Conservation (phyloP, 345 rosid species). For the Salix purpurea region DNA sequence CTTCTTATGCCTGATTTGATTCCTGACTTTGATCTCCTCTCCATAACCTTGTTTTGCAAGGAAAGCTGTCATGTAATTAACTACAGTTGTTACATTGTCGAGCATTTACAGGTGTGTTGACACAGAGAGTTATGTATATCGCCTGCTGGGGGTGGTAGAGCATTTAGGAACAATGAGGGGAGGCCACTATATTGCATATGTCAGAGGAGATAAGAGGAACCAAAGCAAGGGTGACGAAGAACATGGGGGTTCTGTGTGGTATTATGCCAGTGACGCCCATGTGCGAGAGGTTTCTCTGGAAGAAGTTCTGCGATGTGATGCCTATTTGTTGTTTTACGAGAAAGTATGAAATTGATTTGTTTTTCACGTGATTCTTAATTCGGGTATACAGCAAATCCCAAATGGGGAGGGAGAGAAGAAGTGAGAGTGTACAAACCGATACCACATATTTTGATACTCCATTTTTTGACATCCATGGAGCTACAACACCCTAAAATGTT, state of each 20-base stretch:
- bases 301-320: constrained; percentile 75
- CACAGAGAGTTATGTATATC: constrained; percentile 40
- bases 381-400: constrained; percentile 23
- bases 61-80: neutral
- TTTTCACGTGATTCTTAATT: neutral
- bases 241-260: constrained; percentile 51
- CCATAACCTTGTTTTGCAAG: neutral
- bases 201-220: constrained; percentile 49
- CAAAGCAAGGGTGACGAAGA: constrained; percentile 28
- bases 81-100: neutral
- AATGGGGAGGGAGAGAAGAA: constrained; percentile 11
- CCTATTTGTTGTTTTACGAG: constrained; percentile 89
- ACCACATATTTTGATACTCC: constrained; percentile 21
- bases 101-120: constrained; percentile 37
- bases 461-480: constrained; percentile 21
- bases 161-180: constrained; percentile 91
- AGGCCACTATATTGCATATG: constrained; percentile 89
- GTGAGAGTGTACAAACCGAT: constrained; percentile 35
- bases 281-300: constrained; percentile 67
- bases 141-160: constrained; percentile 76
- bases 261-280: constrained; percentile 60
- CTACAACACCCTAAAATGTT: constrained; percentile 13
- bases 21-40: neutral
- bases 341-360: constrained; percentile 28
- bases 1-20: neutral